phyloP scores from a whole-genome alignment of 2,329 filamentous ascomycete genomes.

The Colletotrichum liriopes region DNA sequence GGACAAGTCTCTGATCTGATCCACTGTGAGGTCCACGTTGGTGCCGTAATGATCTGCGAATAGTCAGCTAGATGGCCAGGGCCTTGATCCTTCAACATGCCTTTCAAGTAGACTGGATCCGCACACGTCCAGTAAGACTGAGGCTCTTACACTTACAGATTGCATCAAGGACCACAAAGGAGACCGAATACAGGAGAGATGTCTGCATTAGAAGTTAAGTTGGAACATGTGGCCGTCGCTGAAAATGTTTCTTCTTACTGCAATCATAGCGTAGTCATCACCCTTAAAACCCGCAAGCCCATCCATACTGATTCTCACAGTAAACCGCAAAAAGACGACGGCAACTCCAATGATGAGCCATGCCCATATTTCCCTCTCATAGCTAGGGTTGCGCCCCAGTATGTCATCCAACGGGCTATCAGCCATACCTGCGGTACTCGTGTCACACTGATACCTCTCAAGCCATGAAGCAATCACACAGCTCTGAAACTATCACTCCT shows the following conservation, averaged over 20 bases:
- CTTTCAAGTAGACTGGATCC: neutral
- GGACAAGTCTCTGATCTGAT: neutral
- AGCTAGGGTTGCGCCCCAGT: neutral
- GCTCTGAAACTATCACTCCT: no score
- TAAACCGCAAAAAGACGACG: neutral
- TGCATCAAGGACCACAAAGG: neutral
- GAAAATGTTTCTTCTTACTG: neutral
- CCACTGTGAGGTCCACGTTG: neutral
- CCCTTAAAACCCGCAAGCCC: neutral
- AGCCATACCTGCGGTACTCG: no score
- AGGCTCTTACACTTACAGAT: neutral
- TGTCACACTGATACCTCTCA: no score
- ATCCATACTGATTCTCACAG: neutral
- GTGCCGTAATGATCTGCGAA: neutral
- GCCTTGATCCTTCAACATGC: neutral
- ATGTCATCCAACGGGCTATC: neutral
- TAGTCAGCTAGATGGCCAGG: neutral
- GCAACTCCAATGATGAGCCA: neutral
- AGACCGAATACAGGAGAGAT: neutral
- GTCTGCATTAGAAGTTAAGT: neutral
- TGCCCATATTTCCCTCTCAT: neutral
- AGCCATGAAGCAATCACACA: no score
- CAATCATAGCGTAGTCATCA: neutral
- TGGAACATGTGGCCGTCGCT: neutral
- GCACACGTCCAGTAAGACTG: neutral